Conservation (phyloP, 306 rosid species). For the Cercis canadensis region DNA sequence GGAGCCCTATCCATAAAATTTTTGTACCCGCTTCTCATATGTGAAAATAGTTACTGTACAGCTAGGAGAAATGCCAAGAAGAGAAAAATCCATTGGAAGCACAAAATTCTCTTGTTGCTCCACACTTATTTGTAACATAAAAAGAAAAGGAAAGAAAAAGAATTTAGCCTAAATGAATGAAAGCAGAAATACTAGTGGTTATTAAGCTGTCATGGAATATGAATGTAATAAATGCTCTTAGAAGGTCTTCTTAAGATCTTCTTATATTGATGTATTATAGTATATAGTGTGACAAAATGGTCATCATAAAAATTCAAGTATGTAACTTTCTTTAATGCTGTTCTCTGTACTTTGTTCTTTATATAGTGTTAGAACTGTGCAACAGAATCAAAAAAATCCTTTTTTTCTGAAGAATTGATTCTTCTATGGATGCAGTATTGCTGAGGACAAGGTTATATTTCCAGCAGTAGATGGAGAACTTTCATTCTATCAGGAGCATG, state of each 20-base stretch:
- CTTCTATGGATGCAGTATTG: conserved; percentile 73
- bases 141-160: neutral
- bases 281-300: conserved; percentile 24
- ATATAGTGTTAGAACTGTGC: neutral
- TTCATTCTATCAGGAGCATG: conserved; percentile 88
- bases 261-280: conserved; percentile 13
- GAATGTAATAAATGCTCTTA: conserved; percentile 27
- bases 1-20: neutral
- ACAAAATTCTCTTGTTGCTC: conserved; percentile 15
- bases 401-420: conserved; percentile 36
- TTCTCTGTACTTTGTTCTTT: conserved; percentile 20
- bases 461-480: conserved; percentile 94
- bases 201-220: conserved; percentile 21
- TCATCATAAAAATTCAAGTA: conserved; percentile 7
- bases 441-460: conserved; percentile 98
- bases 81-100: conserved; percentile 2
- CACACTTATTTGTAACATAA: neutral
- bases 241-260: neutral
- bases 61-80: conserved; percentile 5
- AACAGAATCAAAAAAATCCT: conserved; percentile 2
- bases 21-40: conserved; percentile 10
- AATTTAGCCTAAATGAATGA: neutral
- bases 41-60: conserved; percentile 23
- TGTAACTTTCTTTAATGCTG: conserved; percentile 13
- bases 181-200: conserved; percentile 18